These are phyloP conservation scores for Gynochthodes officinalis DNA, from an alignment of 257 asterid species.

Conservation along the genomic window DNA sequence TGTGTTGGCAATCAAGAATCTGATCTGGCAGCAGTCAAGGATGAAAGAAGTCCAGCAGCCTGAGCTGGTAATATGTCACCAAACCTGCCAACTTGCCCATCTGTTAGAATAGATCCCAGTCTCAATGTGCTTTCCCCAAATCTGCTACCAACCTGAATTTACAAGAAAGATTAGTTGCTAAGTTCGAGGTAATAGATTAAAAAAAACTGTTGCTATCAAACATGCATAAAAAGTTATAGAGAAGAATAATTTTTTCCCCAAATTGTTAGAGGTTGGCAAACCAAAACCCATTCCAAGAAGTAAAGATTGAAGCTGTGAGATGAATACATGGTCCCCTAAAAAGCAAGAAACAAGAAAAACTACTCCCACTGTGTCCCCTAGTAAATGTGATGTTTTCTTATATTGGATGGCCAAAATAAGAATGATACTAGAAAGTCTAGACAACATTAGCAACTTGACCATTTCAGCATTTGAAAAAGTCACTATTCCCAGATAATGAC, in stretches of 20 bases:
- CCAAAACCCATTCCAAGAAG: neutral
- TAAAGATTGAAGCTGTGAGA: neutral
- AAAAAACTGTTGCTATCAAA: neutral
- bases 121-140: constrained; percentile 95
- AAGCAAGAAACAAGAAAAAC: neutral
- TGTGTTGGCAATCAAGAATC: constrained; percentile 37
- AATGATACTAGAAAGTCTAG: neutral
- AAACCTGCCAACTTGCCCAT: constrained; percentile 96
- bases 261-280: neutral
- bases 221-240: neutral
- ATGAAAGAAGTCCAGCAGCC: constrained; percentile 96
- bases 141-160: constrained; percentile 88
- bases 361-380: neutral
- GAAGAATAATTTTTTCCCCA: neutral
- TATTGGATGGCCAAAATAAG: neutral
- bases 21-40: constrained; percentile 74
- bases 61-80: constrained; percentile 97
- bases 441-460: neutral
- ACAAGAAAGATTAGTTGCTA: neutral
- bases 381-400: neutral
- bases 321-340: neutral
- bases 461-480: neutral
- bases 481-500: neutral
- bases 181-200: constrained; percentile 8
- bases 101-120: constrained; percentile 88